phyloP scores from a whole-genome alignment of 345 rosid species.

The Lenwebbia sp. region DNA sequence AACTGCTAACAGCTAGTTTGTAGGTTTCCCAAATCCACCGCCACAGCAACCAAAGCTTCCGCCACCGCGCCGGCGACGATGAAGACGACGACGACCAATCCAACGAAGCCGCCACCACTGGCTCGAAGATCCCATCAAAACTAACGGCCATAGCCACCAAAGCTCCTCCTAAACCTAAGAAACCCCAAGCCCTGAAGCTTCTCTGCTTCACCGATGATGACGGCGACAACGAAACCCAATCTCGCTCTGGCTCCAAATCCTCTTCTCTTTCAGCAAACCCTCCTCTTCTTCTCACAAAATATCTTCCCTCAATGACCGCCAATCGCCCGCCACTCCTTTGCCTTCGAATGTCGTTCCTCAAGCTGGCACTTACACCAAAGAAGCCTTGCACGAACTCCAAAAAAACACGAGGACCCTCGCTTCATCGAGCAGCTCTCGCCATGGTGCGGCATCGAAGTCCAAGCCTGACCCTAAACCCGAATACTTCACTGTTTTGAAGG shows the following conservation, averaged over 20 bases:
- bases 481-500: background rate
- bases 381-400: slow-evolving; percentile 69
- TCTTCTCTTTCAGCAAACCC: slow-evolving; percentile 24
- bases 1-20: background rate
- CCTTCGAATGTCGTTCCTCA: slow-evolving; percentile 70
- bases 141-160: background rate
- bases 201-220: slow-evolving; percentile 58
- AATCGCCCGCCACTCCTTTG: background rate
- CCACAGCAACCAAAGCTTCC: too few species aligned
- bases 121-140: background rate
- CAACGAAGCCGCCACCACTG: background rate
- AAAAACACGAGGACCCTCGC: slow-evolving; percentile 34
- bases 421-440: slow-evolving; percentile 36
- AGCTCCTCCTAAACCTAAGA: slow-evolving; percentile 13
- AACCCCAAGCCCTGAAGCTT: slow-evolving; percentile 26
- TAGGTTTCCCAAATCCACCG: background rate
- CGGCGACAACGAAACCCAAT: slow-evolving; percentile 26
- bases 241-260: slow-evolving; percentile 10
- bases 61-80: background rate
- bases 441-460: slow-evolving; percentile 12
- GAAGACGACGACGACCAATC: too few species aligned
- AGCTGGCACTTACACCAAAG: slow-evolving; percentile 76
- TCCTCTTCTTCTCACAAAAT: too few species aligned
- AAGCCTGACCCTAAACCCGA: slow-evolving; percentile 4
- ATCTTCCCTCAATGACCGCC: too few species aligned